Evolutionary conservation across 495 filamentous ascomycete genomes (phyloP).

Genomic region (Daldinia concentrica): DNA sequence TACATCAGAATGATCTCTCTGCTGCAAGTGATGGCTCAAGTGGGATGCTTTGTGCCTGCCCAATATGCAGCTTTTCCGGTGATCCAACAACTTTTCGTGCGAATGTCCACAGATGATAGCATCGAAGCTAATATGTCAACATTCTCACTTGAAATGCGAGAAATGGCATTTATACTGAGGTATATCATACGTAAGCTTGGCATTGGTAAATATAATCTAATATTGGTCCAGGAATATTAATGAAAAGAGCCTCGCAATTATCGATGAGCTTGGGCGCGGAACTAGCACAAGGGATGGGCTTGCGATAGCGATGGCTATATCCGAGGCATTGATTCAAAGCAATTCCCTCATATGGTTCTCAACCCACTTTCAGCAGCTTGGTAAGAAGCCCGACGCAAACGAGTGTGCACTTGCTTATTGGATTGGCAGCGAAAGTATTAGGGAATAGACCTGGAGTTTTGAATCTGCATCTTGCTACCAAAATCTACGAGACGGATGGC

Average conservation of each 20-base stretch:
- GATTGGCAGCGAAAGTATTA: constrained; percentile 68
- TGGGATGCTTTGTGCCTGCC: constrained; percentile 91
- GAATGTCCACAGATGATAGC: constrained; percentile 85
- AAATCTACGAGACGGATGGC: constrained; percentile 60
- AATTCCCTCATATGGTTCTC: constrained; percentile 86
- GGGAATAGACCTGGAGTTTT: constrained; percentile 77
- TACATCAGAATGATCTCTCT: constrained; percentile 90
- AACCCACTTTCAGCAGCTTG: constrained; percentile 87
- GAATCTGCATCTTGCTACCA: constrained; percentile 81
- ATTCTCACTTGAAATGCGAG: constrained; percentile 94
- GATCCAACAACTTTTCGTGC: constrained; percentile 82
- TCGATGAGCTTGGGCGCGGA: constrained; percentile 93
- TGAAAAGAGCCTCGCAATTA: constrained; percentile 77
- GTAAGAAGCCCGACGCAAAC: constrained; percentile 42
- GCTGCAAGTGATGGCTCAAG: constrained; percentile 89
- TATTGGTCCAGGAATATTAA: constrained; percentile 67
- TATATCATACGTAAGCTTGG: constrained; percentile 55
- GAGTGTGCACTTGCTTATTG: constrained; percentile 7
- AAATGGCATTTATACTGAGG: constrained; percentile 89
- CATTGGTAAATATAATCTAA: constrained; percentile 39
- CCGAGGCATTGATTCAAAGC: constrained; percentile 84
- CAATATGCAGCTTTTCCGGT: constrained; percentile 83
- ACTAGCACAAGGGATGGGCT: constrained; percentile 91
- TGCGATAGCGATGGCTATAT: constrained; percentile 86
- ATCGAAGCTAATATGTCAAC: constrained; percentile 93